Percentiles rank a stretch among this genome's conserved stretches.
These are phyloP conservation scores for Aspergillus ostianus DNA, from an alignment of 495 filamentous ascomycete species.

Conservation along the genomic window DNA sequence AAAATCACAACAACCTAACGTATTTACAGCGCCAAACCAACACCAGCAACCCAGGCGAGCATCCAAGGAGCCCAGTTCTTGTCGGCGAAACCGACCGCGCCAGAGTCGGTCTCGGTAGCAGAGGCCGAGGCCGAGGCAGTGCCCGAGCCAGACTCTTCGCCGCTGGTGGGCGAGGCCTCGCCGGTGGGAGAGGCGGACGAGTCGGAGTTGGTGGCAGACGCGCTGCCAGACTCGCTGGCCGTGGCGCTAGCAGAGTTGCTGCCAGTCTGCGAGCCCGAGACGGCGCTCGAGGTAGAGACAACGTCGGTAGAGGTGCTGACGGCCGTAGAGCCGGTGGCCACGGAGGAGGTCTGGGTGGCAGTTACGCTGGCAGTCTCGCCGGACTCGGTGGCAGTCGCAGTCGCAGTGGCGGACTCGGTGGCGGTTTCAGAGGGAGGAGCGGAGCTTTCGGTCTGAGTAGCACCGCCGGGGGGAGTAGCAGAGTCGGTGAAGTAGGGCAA, in stretches of 20 bases:
- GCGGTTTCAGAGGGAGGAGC: not conserved
- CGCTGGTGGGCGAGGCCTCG: not conserved
- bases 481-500: not conserved
- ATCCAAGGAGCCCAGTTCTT: constrained; percentile 1
- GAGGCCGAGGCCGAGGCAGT: not conserved
- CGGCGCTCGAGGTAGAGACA: not conserved
- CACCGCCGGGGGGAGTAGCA: not conserved
- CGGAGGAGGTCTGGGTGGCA: not conserved
- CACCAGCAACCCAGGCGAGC: not conserved
- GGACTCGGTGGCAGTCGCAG: not conserved
- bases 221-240: not conserved
- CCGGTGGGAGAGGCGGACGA: not conserved
- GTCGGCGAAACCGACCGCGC: not conserved
- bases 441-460: not conserved
- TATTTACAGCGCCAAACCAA: not conserved
- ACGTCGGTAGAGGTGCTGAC: not conserved
- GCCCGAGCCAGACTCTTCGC: not conserved
- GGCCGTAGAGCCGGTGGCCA: not conserved
- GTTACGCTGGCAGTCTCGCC: not conserved
- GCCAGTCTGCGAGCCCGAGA: not conserved
- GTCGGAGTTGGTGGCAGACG: not conserved
- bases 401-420: not conserved
- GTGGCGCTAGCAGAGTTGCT: not conserved
- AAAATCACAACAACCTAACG: not conserved
- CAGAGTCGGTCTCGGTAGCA: not conserved